Conservation (phyloP, 2,329 filamentous ascomycete species). For the Cladosporium sphaerospermum region DNA sequence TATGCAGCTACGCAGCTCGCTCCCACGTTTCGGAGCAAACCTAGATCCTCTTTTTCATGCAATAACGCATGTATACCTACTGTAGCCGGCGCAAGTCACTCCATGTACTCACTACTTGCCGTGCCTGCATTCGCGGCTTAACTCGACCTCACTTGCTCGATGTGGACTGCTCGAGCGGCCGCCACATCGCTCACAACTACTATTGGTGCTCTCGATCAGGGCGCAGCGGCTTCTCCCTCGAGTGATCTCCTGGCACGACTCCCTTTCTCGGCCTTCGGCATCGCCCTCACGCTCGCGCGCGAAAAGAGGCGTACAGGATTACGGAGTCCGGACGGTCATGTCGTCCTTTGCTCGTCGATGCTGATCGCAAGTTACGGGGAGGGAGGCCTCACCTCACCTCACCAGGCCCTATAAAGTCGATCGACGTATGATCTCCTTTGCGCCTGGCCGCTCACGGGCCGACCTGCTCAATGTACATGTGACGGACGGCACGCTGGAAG, state of each 20-base stretch:
- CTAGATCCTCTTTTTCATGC: background rate
- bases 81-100: background rate
- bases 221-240: no score
- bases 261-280: no score
- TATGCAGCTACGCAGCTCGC: background rate
- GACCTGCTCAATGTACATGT: constrained; percentile 5
- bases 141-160: no score
- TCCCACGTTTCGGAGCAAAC: constrained; percentile 11
- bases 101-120: no score
- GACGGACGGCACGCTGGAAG: background rate
- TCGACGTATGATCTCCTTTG: background rate
- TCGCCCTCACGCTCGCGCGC: background rate
- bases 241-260: no score
- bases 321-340: background rate
- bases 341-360: no score
- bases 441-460: background rate
- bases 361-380: no score
- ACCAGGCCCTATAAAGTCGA: background rate
- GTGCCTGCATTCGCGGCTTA: no score
- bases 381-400: background rate
- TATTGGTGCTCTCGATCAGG: no score
- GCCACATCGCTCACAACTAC: no score
- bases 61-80: background rate
- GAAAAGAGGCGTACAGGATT: background rate
- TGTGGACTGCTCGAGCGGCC: background rate